These are phyloP conservation scores for Theobroma cacao DNA, from an alignment of 345 rosid species.

Conservation along the genomic window DNA sequence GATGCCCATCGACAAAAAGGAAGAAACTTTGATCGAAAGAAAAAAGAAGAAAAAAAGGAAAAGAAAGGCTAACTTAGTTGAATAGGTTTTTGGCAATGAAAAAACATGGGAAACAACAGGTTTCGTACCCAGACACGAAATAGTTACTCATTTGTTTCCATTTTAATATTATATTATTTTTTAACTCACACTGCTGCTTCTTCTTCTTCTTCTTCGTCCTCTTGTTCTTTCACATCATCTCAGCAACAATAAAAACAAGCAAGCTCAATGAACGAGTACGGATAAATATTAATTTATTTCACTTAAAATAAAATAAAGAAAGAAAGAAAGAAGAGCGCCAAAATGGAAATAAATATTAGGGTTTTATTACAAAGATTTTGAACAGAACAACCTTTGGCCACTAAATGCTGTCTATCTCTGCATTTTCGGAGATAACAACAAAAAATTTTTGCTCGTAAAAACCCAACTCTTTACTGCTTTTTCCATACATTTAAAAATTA, in stretches of 20 bases:
- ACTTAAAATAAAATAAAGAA: background rate
- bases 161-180: background rate
- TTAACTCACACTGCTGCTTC: background rate
- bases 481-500: background rate
- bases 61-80: background rate
- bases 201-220: background rate
- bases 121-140: conserved; percentile 4
- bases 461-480: background rate
- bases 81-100: background rate
- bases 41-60: background rate
- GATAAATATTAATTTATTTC: background rate
- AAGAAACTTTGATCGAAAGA: conserved; percentile 7
- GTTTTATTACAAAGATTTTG: background rate
- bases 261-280: background rate
- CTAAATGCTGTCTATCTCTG: background rate
- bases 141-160: background rate
- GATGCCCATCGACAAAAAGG: conserved; percentile 3
- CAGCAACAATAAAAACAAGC: conserved; percentile 4
- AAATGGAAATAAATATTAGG: background rate
- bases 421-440: background rate
- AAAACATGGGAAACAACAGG: conserved; percentile 8
- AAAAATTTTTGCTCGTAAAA: background rate
- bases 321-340: background rate
- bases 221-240: background rate
- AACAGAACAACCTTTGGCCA: background rate